Base-by-base conservation (phyloP, 2,329 filamentous ascomycete genomes). In the Arthrobotrys entomopaga region DNA sequence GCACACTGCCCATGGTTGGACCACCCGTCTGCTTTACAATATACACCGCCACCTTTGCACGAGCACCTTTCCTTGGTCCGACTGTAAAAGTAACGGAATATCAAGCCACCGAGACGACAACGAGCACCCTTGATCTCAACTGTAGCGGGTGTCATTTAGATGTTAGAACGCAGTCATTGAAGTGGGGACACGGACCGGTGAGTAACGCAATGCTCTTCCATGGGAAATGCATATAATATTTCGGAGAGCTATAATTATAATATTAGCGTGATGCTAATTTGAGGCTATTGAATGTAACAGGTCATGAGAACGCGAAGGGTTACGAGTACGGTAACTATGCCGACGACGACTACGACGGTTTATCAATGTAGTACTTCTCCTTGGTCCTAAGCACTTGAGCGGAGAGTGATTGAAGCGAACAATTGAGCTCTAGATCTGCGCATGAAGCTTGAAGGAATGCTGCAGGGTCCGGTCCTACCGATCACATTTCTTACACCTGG, bases 291-390 rank as follows among this genome's bases (percentile, higher is more conserved):
- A 46, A 10, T 38, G 6, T 29, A 52, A 5, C 52, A 66, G 63
- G 22, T 59, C 15, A 6, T 52, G 11, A 42, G 3, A 2, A 0
- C 13, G 38, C 20, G 13, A 2, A 71, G 64, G 8, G n/a, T 20
- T 13, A 71, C 66, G 11, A 57, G n/a, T n/a, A 71, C 66, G 6
- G 40, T 26, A 6, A 34, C 40, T 3, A 43, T 11, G 20, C 43
- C 19, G 15, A n/a, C 46, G 16, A 70, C 58, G 10, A 71, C 58
- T 6, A 24, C 22, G 8, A 59, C 66, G 10, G 20, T 29, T 5
- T 71, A 46, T 20, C 50, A 52, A n/a, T 71, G 66, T 50, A 46
- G 52, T 16, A 64, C 50, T 15, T 59, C 46, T 29, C 46, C 64
- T 3, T 58, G 53, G 43, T 46, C 34, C 24, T 56, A 29, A 52